Base-by-base conservation (phyloP, 768 basidiomycete genomes). In the Lepiota subincarnata region DNA sequence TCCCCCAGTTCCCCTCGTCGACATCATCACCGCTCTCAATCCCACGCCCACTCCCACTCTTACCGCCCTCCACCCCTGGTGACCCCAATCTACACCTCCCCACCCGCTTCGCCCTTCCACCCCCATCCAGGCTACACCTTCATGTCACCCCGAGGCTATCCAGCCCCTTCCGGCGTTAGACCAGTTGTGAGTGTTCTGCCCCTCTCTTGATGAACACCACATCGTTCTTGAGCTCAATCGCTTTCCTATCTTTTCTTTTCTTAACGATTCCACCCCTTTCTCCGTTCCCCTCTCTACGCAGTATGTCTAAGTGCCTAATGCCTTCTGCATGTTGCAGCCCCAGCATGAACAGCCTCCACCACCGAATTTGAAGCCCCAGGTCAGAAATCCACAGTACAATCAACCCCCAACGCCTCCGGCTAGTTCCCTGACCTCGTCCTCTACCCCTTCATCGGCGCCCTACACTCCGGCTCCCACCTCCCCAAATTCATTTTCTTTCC, bases 81-180 rank as follows among this genome's bases (percentile, higher is more conserved):
- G 16, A 54, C 53, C 13, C 53, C 53, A n/a, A 42, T 54, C 6
- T 54, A 54, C 19, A 48, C 53, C 40, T 54, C 65, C 11, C 59
- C 62, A 18, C 44, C 53, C 10, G 49, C 48, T 28, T 64, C 40
- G 52, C 55, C 16, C 57, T 66, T 19, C 62, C 61, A 11, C 62
- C 64, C 28, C 55, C 65, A 26, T 62, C 66, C 37, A 59, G 66
- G 34, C 48, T 57, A 34, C 60, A 65, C 52, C 55, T 44, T 59
- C 56, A 36, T 63, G 66, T 46, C 67, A 61, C 48, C 49, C 62
- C 48, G 57, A 61, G 57, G 45, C 22, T 35, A 59, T 64, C 62
- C 63, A 50, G 11, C 63, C 36, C 39, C 11, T 31, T 50, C n/a
- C 57, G 59, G 39, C 45, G 43, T 41, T 37, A 50, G 50, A 31